Evolutionary conservation across 2,329 filamentous ascomycete genomes (phyloP), one percentile per base, ranked within the genome.

Genomic region (Aspergillus cejpii): DNA sequence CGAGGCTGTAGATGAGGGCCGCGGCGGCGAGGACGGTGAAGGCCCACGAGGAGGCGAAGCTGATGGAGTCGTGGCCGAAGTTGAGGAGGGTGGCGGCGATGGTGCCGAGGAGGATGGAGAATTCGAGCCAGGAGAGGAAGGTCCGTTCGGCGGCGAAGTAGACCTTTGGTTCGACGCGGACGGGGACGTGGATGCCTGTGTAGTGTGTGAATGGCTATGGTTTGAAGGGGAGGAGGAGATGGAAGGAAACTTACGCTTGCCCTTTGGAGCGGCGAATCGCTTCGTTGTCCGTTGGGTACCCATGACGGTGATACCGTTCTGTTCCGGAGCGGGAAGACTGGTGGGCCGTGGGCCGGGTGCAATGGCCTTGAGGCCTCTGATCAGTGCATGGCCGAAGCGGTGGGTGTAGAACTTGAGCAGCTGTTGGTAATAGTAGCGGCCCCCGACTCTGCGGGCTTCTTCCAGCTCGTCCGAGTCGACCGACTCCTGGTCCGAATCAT

Each of bases 61-160:
- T 81, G 15, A 81, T 66, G 36, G 67, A 66, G 58, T 78, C 70
- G 19, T 65, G 61, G 56, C 86, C 80, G 64, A 96, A 88, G 73
- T 94, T 90, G 54, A 94, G 78, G 37, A 94, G 73, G 0, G 87
- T 87, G 6, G 85, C 84, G 10, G 89, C 87, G 57, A 94, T 91
- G 21, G 85, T 85, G 57, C 87, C 88, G 43, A 98, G 83, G 62
- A 96, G 90, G 61, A 97, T 94, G 39, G 86, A 91, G 69, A 94
- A 97, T 68, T 98, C 91, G 58, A 98, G 85, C 89, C 92, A 98
- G 51, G 88, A 87, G 45, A 98, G 77, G 70, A 96, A 98, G 1
- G 92, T 98, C 53, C 92, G 81, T 69, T 98, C 92, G 1, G 89
- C 90, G 17, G 92, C 92, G 63, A 98, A 95, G 67, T 89, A 95